Evolutionary conservation across 805 yeast species (phyloP).

Genomic region (Candida stauntonica): DNA sequence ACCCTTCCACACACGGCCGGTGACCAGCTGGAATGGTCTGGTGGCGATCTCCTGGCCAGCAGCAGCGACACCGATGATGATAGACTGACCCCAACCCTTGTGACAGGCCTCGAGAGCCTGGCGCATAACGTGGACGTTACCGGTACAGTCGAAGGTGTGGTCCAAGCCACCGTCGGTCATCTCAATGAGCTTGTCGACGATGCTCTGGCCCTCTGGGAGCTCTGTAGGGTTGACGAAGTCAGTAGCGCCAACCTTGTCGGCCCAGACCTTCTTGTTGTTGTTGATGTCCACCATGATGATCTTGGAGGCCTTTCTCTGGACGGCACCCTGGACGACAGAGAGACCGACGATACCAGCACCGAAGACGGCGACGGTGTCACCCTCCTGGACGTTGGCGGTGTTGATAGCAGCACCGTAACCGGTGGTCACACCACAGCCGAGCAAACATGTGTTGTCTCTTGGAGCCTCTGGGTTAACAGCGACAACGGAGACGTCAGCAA

Average conservation of each 20-base stretch:
- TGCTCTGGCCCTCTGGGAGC: slow-evolving; percentile 68
- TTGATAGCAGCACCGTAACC: slow-evolving; percentile 97
- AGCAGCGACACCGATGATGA: slow-evolving; percentile 97
- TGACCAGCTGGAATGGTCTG: slow-evolving; percentile 97
- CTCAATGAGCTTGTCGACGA: slow-evolving; percentile 78
- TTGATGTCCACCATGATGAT: slow-evolving; percentile 87
- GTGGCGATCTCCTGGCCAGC: slow-evolving; percentile 96
- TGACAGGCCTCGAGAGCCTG: slow-evolving; percentile 95
- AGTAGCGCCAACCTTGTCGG: slow-evolving; percentile 96
- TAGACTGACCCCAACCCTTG: slow-evolving; percentile 98
- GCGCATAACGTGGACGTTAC: slow-evolving; percentile 94
- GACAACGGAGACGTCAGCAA: slow-evolving; percentile 94
- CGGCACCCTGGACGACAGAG: slow-evolving; percentile 94
- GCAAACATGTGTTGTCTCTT: slow-evolving; percentile 79
- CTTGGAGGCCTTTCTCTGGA: slow-evolving; percentile 71
- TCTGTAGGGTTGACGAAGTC: slow-evolving; percentile 78
- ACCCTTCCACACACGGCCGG: slow-evolving; percentile 98
- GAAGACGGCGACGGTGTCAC: slow-evolving; percentile 92
- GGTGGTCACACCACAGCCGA: slow-evolving; percentile 98
- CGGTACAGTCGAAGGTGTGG: slow-evolving; percentile 96
- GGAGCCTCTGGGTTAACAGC: slow-evolving; percentile 84
- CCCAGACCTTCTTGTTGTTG: slow-evolving; percentile 76
- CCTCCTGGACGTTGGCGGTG: slow-evolving; percentile 85
- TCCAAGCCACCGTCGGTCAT: slow-evolving; percentile 97
- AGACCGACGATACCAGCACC: slow-evolving; percentile 99